phyloP scores from a whole-genome alignment of 2,329 filamentous ascomycete species.

The Phyllosticta paracitricarpa region DNA sequence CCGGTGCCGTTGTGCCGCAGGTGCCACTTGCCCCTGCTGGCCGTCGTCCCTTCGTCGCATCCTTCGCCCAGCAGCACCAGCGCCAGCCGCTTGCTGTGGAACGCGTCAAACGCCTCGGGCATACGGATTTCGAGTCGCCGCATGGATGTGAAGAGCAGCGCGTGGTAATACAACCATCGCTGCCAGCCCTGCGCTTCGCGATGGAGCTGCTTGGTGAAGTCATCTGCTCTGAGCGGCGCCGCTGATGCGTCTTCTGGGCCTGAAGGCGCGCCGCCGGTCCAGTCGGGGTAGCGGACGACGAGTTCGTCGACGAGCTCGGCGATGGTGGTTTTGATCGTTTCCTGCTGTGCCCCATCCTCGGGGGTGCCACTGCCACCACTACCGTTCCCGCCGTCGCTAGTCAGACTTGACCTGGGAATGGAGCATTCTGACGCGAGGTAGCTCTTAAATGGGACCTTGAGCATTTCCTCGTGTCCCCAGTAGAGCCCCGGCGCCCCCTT shows the following conservation, averaged over 20 bases:
- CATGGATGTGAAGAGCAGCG: slow-evolving; percentile 1
- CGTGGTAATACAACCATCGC: not conserved
- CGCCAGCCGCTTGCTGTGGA: not conserved
- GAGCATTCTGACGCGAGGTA: not conserved
- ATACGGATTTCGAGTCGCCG: slow-evolving; percentile 1
- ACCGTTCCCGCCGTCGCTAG: too few species aligned
- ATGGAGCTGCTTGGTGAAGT: not conserved
- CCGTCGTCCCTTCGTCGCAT: not conserved
- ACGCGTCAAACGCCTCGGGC: not conserved
- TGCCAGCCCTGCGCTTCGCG: slow-evolving; percentile 6
- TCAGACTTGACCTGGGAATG: not conserved
- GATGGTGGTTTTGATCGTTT: not conserved
- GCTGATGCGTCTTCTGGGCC: not conserved
- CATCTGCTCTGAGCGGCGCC: not conserved
- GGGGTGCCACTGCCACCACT: not conserved
- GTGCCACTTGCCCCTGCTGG: not conserved
- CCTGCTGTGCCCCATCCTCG: not conserved
- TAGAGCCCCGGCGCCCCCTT: not conserved
- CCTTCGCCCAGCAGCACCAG: not conserved
- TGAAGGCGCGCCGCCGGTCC: not conserved
- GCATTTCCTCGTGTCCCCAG: not conserved
- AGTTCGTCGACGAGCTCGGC: slow-evolving; percentile 1
- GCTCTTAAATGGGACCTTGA: too few species aligned
- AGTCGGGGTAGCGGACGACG: not conserved
- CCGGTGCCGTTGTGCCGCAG: not conserved